Percentiles rank a stretch among this genome's conserved stretches.
phyloP scores from a whole-genome alignment of 805 yeast species.

The Candida endomychidarum region DNA sequence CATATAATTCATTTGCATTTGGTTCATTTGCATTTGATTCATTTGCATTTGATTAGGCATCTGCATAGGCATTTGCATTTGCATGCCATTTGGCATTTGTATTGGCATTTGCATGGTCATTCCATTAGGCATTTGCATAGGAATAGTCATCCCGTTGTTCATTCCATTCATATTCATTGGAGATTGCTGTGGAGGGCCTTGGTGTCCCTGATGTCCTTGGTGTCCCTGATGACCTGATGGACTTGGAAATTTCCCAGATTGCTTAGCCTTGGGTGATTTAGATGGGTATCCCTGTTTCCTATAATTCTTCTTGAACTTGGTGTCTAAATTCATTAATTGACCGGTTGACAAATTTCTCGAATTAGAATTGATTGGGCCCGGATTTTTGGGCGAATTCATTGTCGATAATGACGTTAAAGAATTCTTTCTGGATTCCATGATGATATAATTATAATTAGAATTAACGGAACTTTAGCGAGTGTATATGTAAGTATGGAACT shows the following conservation, averaged over 20 bases:
- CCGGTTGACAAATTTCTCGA: conserved; percentile 39
- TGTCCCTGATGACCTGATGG: too few species aligned
- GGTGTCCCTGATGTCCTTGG: too few species aligned
- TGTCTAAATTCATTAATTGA: conserved; percentile 36
- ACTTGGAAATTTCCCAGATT: background rate
- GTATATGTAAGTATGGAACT: too few species aligned
- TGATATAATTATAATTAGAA: background rate
- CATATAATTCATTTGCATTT: conserved; percentile 3
- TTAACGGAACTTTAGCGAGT: too few species aligned
- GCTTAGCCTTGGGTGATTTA: conserved; percentile 3
- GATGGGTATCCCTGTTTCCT: conserved; percentile 18
- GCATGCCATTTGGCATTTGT: conserved; percentile 1
- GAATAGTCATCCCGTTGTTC: background rate
- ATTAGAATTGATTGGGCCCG: conserved; percentile 5
- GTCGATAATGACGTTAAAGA: conserved; percentile 33
- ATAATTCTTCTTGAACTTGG: conserved; percentile 38
- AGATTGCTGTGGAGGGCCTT: too few species aligned
- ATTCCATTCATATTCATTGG: background rate
- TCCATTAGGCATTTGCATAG: background rate
- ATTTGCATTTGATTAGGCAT: conserved; percentile 6
- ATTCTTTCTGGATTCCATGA: conserved; percentile 26
- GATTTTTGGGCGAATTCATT: conserved; percentile 11
- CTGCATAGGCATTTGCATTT: background rate
- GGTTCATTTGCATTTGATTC: too few species aligned
- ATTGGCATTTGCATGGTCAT: conserved; percentile 1